Evolutionary conservation across 169 alveolate species (phyloP), one percentile per base, ranked within the genome.

Genomic region (Sarcocystis neurona): DNA sequence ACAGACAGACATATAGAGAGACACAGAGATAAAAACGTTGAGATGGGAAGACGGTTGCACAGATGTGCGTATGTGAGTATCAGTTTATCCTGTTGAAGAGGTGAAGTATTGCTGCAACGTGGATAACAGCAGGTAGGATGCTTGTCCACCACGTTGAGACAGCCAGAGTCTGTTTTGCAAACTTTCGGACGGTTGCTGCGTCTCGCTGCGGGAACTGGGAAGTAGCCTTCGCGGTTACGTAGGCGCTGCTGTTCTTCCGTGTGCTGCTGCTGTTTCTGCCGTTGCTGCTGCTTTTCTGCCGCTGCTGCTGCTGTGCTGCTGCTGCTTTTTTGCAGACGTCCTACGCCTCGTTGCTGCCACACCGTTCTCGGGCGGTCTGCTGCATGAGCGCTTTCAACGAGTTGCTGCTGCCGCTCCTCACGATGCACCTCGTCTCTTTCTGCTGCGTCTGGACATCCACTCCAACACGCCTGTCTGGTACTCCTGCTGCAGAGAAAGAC

Each of bases 391-490:
- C 10, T 72, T 72, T 39, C 39, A 72, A 1, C 53, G 82, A 1
- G 56, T 72, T 39, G 53, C 43, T 3, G 46, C 39, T 5, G 43
- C 32, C 47, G 82, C 53, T 4, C 2, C 32, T 72, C 58, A 6
- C 12, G 56, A 72, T 39, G 39, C 56, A 3, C 82, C 82, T 0
- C 82, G 82, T 12, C 34, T 72, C 41, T 72, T 72, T 18, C 56
- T 72, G 10, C 82, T 72, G 34, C 82, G 82, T 4, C 82, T 72
- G 15, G 82, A 72, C 56, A 5, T 72, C 34, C 58, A 37, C 5
- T 72, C 82, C 8, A 72, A 72, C 32, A 39, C 82, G 43, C 82
- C 82, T 2, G 82, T 39, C 6, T 72, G 82, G 82, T 72, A 18
- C 6, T n/a, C 53, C 37, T 10, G 15, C 39, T 15, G 41, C 75